These are phyloP conservation scores for Hortiboletus campestris DNA, from an alignment of 768 basidiomycete genomes.

Conservation along the genomic window DNA sequence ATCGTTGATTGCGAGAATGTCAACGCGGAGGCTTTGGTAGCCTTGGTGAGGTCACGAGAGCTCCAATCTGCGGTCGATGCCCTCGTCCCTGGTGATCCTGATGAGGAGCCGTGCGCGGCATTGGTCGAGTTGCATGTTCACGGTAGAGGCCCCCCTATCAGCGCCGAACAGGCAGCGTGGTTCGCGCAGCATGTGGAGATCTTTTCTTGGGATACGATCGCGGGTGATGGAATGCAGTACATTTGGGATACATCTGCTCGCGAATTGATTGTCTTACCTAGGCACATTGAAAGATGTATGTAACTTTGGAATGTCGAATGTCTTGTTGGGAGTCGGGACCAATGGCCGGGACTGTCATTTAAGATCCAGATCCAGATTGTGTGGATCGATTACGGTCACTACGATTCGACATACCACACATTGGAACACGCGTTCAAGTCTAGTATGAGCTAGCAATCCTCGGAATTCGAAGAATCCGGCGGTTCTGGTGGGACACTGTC, in stretches of 20 bases:
- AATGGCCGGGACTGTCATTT: too few relatives aligned
- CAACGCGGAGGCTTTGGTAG: background rate
- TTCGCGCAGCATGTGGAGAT: background rate
- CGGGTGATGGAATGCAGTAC: slow-evolving; percentile 1
- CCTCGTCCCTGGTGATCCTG: background rate
- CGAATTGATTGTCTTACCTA: background rate
- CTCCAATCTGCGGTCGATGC: background rate
- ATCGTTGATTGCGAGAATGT: slow-evolving; percentile 7
- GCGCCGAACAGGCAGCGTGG: slow-evolving; percentile 1
- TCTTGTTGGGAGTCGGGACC: too few relatives aligned
- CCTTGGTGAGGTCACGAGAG: slow-evolving; percentile 1
- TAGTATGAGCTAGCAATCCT: too few relatives aligned
- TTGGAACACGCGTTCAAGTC: too few relatives aligned
- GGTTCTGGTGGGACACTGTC: too few relatives aligned
- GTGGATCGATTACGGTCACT: too few relatives aligned
- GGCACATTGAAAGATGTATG: background rate
- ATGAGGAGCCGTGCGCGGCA: background rate
- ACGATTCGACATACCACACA: too few relatives aligned
- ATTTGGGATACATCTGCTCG: background rate
- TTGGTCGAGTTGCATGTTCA: slow-evolving; percentile 3
- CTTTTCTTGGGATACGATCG: slow-evolving; percentile 7
- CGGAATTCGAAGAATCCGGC: too few relatives aligned
- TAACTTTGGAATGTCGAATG: too few relatives aligned
- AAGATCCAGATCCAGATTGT: too few relatives aligned
- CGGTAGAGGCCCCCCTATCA: slow-evolving; percentile 2